These are phyloP conservation scores for Calonectria leucothoes DNA, from an alignment of 2,329 filamentous ascomycete genomes.

Conservation along the genomic window DNA sequence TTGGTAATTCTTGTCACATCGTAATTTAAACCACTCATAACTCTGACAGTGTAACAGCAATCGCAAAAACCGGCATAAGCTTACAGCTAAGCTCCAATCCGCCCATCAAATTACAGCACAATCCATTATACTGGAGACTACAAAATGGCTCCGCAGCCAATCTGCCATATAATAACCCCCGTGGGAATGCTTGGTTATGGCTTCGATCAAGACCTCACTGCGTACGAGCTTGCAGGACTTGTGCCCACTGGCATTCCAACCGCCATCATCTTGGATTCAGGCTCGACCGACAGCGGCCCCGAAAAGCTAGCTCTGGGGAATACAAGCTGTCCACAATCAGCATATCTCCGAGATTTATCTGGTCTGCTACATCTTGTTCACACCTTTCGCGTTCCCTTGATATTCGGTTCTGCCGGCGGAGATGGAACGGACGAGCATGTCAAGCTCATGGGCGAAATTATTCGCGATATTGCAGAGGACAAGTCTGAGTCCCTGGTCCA, in stretches of 20 bases:
- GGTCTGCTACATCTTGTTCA: slow-evolving; percentile 51
- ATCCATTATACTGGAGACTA: background rate
- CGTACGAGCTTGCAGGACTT: slow-evolving; percentile 38
- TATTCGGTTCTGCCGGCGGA: slow-evolving; percentile 60
- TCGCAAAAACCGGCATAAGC: background rate
- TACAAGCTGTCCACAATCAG: slow-evolving; percentile 52
- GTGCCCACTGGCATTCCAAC: slow-evolving; percentile 44
- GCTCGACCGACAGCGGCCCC: slow-evolving; percentile 51
- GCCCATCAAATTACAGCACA: background rate
- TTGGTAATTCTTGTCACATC: background rate
- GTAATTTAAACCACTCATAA: background rate
- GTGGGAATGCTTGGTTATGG: slow-evolving; percentile 64
- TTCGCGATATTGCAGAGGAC: slow-evolving; percentile 38
- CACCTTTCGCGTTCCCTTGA: slow-evolving; percentile 49
- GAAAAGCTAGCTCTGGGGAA: slow-evolving; percentile 54
- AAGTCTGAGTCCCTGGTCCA: background rate
- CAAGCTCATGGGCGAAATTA: slow-evolving; percentile 51
- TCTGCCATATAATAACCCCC: slow-evolving; percentile 58
- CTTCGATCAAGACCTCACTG: slow-evolving; percentile 49
- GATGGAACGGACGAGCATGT: slow-evolving; percentile 60
- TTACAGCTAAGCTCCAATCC: background rate
- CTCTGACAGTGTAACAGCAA: background rate
- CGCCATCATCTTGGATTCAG: slow-evolving; percentile 50
- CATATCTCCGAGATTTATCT: slow-evolving; percentile 56
- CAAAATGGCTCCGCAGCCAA: background rate